Percentiles rank a stretch among this genome's conserved stretches.
These are phyloP conservation scores for Solanum tarijense DNA, from an alignment of 257 asterid species.

Conservation along the genomic window DNA sequence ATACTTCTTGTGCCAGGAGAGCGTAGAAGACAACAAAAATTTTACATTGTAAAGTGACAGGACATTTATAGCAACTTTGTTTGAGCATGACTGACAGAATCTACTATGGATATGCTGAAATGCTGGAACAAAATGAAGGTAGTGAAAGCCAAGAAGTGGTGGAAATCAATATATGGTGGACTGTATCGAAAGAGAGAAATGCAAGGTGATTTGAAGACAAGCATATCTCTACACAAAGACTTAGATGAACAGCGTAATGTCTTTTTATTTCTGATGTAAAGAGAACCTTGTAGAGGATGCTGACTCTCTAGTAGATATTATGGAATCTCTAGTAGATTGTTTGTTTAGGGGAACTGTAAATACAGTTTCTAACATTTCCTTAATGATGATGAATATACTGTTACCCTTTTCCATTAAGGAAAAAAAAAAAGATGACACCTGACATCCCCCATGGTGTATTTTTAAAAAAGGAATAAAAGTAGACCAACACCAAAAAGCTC, in stretches of 20 bases:
- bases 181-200: too few species aligned
- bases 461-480: not conserved
- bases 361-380: not conserved
- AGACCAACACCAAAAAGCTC: not conserved
- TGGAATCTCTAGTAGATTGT: not conserved
- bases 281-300: not conserved
- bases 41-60: too few species aligned
- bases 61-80: too few species aligned
- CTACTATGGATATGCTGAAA: too few species aligned
- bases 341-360: not conserved
- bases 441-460: not conserved
- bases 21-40: too few species aligned
- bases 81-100: too few species aligned
- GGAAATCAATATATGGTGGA: too few species aligned
- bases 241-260: not conserved
- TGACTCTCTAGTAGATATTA: not conserved
- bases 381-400: not conserved
- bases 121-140: too few species aligned
- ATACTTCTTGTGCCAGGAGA: too few species aligned
- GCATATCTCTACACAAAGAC: not conserved
- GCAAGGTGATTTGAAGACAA: not conserved
- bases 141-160: too few species aligned
- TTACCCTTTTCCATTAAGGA: not conserved
- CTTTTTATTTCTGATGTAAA: not conserved
- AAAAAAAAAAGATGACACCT: not conserved